A percentile compares a stretch with the other conserved stretches of the same genome.
Evolutionary conservation across 2,329 filamentous ascomycete species (phyloP).

Genomic region (Fusarium temperatum): DNA sequence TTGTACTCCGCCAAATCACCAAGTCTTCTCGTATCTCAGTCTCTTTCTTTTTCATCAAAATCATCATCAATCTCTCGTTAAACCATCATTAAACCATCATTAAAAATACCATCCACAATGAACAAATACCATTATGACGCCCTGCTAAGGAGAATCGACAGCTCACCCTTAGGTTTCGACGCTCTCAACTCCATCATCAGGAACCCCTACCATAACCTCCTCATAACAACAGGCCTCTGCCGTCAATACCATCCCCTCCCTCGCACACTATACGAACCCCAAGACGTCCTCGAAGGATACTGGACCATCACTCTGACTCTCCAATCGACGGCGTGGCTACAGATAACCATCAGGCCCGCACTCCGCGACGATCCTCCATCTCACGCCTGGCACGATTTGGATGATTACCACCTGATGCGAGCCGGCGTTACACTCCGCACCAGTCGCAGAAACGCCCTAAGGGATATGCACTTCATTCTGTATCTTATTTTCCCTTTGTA

Average conservation of each 20-base stretch:
- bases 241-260: too few relatives aligned
- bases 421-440: not conserved
- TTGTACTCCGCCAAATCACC: not conserved
- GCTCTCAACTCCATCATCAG: accelerated
- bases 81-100: not conserved
- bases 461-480: accelerated
- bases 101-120: not conserved
- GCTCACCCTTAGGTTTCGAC: accelerated
- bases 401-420: accelerated
- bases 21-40: too few relatives aligned
- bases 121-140: not conserved
- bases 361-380: not conserved
- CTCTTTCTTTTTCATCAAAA: not conserved
- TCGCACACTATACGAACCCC: too few relatives aligned
- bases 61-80: not conserved
- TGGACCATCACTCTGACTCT: too few relatives aligned
- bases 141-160: too few relatives aligned
- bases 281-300: too few relatives aligned
- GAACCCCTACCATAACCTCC: too few relatives aligned
- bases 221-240: too few relatives aligned
- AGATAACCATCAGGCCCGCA: not conserved
- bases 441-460: not conserved
- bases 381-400: not conserved
- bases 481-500: not conserved
- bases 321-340: too few relatives aligned